Evolutionary conservation across 2,329 filamentous ascomycete species (phyloP).

Genomic region (Arthrobotrys sinensis): DNA sequence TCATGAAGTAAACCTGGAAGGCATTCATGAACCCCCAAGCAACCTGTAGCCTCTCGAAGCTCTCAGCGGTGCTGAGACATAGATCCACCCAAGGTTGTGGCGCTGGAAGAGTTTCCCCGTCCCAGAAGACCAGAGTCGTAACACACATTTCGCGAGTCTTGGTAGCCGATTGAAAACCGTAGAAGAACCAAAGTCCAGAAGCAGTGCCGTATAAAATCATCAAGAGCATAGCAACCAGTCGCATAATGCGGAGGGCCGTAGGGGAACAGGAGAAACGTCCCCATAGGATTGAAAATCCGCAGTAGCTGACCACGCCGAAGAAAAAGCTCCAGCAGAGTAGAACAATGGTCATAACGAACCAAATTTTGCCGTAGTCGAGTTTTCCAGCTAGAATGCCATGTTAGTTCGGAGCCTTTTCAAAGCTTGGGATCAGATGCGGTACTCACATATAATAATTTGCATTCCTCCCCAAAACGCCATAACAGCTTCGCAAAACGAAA

Average conservation of each 20-base stretch:
- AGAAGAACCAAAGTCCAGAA: constrained; percentile 53
- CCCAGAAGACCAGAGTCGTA: constrained; percentile 50
- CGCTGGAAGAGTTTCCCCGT: constrained; percentile 52
- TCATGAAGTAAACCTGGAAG: constrained; percentile 59
- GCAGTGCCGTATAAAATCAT: constrained; percentile 51
- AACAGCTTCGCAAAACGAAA: constrained; percentile 55
- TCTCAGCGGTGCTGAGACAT: constrained; percentile 44
- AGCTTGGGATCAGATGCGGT: not conserved
- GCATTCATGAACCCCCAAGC: constrained; percentile 57
- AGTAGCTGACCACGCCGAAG: constrained; percentile 38
- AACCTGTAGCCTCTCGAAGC: constrained; percentile 47
- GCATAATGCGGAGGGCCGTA: constrained; percentile 43
- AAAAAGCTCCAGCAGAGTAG: constrained; percentile 43
- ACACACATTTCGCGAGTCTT: constrained; percentile 46
- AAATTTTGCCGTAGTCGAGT: constrained; percentile 53
- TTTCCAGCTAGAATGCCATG: constrained; percentile 37
- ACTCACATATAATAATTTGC: constrained; percentile 58
- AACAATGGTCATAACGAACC: constrained; percentile 39
- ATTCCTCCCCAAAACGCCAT: constrained; percentile 58
- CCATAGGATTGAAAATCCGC: constrained; percentile 52
- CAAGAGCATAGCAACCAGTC: constrained; percentile 40
- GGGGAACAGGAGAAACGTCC: constrained; percentile 47
- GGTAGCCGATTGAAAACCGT: constrained; percentile 55
- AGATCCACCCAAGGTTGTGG: constrained; percentile 48
- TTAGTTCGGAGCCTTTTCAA: not conserved